A percentile compares a stretch with the other conserved stretches of the same genome.
phyloP scores from a whole-genome alignment of 768 basidiomycete species.

The Leccinum boreale region DNA sequence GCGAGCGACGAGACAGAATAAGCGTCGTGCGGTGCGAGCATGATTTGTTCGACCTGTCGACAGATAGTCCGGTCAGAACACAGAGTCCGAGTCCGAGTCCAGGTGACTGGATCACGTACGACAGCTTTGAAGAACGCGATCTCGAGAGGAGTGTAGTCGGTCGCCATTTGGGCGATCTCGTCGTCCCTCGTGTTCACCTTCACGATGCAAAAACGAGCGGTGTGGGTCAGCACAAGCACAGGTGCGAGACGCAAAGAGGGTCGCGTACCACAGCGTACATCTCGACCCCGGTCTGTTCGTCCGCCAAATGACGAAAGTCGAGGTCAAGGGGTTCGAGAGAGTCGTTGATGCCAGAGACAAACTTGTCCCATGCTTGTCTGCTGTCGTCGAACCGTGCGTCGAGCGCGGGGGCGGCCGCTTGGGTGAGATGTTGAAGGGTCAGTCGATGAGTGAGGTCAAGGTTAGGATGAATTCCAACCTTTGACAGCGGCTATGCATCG shows the following conservation, averaged over 20 bases:
- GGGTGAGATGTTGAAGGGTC: constrained; percentile 2
- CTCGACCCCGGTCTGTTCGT: constrained; percentile 62
- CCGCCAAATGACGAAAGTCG: constrained; percentile 60
- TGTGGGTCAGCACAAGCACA: not conserved
- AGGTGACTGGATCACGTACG: constrained; percentile 41
- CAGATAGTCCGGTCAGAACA: not conserved
- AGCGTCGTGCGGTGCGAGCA: constrained; percentile 70
- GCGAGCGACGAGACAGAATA: constrained; percentile 77
- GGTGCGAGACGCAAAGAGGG: not conserved
- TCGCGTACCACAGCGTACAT: constrained; percentile 66
- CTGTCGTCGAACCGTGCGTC: constrained; percentile 41
- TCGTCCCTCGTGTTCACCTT: constrained; percentile 83
- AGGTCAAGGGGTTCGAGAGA: constrained; percentile 69
- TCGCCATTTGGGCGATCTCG: constrained; percentile 79
- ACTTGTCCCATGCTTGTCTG: constrained; percentile 54
- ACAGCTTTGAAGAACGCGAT: constrained; percentile 83
- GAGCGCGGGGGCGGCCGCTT: constrained; percentile 54
- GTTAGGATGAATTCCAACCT: constrained; percentile 39
- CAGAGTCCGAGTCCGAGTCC: no score
- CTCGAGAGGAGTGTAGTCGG: constrained; percentile 74
- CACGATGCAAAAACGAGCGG: not conserved
- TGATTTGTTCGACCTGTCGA: constrained; percentile 78
- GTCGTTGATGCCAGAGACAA: constrained; percentile 57
- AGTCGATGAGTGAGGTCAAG: not conserved
- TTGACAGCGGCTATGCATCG: constrained; percentile 66